Conservation (phyloP, 1,284 basidiomycete species). For the Trichosporon inkin region DNA sequence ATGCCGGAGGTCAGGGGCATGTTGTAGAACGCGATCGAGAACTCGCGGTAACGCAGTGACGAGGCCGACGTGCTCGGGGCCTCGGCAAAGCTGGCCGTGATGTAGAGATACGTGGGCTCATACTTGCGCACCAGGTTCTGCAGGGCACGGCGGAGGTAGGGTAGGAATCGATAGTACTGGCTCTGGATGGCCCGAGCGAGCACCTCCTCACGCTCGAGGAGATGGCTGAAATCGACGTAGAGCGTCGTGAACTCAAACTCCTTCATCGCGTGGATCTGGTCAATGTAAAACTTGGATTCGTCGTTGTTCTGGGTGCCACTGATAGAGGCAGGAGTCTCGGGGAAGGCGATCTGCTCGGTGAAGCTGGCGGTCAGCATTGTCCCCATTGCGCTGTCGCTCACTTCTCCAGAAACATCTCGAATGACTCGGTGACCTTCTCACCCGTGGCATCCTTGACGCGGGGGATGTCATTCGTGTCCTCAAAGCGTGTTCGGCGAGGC, state of each 20-base stretch:
- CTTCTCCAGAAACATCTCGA: conserved; percentile 86
- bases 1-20: conserved; percentile 92
- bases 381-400: conserved; percentile 51
- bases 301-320: conserved; percentile 52
- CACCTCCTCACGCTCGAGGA: conserved; percentile 78
- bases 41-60: conserved; percentile 85
- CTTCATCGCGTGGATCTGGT: conserved; percentile 88
- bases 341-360: conserved; percentile 70
- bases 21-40: conserved; percentile 92
- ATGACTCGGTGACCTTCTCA: conserved; percentile 84
- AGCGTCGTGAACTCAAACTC: conserved; percentile 91
- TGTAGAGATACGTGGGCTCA: conserved; percentile 88
- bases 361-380: conserved; percentile 56
- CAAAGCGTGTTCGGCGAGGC: conserved; percentile 5
- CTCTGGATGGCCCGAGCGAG: conserved; percentile 87
- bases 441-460: conserved; percentile 87
- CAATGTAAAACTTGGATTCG: conserved; percentile 65
- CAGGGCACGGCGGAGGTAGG: conserved; percentile 85
- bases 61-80: conserved; percentile 21
- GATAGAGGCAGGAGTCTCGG: conserved; percentile 68
- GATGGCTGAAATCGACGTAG: conserved; percentile 90
- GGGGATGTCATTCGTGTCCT: conserved; percentile 62
- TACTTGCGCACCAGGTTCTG: conserved; percentile 82
- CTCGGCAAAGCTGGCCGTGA: conserved; percentile 59
- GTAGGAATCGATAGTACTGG: conserved; percentile 95